These are phyloP conservation scores for Citropsis articulata DNA, from an alignment of 345 rosid genomes.

Conservation along the genomic window DNA sequence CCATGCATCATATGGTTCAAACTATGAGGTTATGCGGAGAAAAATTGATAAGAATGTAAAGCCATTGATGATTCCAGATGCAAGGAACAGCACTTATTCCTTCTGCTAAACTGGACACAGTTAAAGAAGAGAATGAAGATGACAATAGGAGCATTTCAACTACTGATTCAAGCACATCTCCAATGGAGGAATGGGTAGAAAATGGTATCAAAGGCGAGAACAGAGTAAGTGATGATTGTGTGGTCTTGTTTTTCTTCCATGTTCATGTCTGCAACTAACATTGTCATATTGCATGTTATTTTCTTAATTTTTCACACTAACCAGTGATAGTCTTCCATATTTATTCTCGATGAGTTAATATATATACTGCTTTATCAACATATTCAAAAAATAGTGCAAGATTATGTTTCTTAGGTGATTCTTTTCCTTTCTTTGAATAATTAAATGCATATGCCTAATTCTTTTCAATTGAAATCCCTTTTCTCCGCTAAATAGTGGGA, in stretches of 20 bases:
- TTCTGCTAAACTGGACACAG: slow-evolving; percentile 40
- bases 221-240: slow-evolving; percentile 46
- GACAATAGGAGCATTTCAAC: slow-evolving; percentile 47
- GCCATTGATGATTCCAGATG: slow-evolving; percentile 34
- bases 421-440: background rate
- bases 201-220: slow-evolving; percentile 31
- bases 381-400: background rate
- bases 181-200: slow-evolving; percentile 33
- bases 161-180: slow-evolving; percentile 41
- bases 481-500: background rate
- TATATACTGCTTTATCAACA: background rate
- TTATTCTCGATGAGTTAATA: background rate
- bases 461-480: background rate
- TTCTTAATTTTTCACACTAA: background rate
- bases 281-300: background rate
- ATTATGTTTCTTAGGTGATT: background rate
- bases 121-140: slow-evolving; percentile 56
- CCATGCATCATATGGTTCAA: slow-evolving; percentile 35
- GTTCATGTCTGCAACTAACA: background rate
- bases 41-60: slow-evolving; percentile 43
- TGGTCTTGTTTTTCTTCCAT: background rate
- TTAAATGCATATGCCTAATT: background rate
- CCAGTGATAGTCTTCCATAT: background rate
- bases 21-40: slow-evolving; percentile 31
- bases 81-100: slow-evolving; percentile 37